Percentiles rank a stretch among this genome's conserved stretches.
These are phyloP conservation scores for Trifolium subterraneum DNA, from an alignment of 306 rosid genomes.

Conservation along the genomic window DNA sequence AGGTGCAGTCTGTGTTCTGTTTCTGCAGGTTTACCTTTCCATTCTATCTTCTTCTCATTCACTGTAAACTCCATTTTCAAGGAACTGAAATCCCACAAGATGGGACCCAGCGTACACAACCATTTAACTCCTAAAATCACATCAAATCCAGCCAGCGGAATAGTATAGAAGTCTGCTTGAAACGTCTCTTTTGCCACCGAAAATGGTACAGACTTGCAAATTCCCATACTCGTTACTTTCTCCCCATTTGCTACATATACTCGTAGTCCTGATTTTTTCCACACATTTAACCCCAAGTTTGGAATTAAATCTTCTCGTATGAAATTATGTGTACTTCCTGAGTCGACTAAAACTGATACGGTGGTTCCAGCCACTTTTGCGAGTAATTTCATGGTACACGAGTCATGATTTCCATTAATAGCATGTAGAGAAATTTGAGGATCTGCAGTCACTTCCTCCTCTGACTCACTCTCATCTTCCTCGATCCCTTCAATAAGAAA, in stretches of 20 bases:
- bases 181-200: background rate
- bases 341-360: background rate
- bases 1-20: background rate
- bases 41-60: background rate
- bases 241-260: background rate
- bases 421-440: background rate
- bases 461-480: background rate
- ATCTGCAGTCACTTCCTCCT: background rate
- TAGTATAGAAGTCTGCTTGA: background rate
- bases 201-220: background rate
- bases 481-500: background rate
- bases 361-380: background rate
- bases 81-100: background rate
- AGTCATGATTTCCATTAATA: background rate
- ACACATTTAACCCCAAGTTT: background rate
- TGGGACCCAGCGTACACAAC: background rate
- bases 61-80: background rate
- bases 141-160: background rate
- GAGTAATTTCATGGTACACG: background rate
- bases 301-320: background rate
- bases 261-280: background rate
- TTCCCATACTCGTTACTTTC: background rate
- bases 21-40: background rate
- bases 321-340: background rate
- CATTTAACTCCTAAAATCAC: background rate